Base-by-base conservation (phyloP, 2,329 filamentous ascomycete species). In the Colletotrichum orchidophilum region DNA sequence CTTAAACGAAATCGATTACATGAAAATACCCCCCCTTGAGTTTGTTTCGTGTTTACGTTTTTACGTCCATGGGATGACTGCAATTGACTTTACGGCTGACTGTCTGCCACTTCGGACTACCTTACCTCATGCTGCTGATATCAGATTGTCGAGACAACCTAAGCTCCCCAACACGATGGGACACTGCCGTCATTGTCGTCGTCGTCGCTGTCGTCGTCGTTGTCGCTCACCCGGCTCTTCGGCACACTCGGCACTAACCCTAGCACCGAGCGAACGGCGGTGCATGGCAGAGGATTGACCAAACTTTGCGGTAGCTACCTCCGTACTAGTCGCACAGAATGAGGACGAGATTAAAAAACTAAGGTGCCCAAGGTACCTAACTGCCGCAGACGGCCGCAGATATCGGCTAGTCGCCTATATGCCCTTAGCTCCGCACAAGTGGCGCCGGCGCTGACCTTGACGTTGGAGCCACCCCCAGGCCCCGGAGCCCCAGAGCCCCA, bases 81-180 rank as follows among this genome's bases (percentile, higher is more conserved):
- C 18, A 21, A 55, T 49, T 46, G 52, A 54, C 21, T 27, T 46
- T 57, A 33, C 59, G 60, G 59, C 52, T 63, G 66, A 63, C 13
- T 15, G 58, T 57, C 46, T 63, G 9, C n/a, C 9, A 24, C 42
- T 27, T 54, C 58, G 15, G 42, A 54, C 39, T 46, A n/a, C n/a
- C n/a, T 33, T 1, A 26, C 7, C 7, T 35, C 33, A 55, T n/a
- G 55, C n/a, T 12, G 24, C 57, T 24, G 49, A 57, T 27, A 67
- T 67, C 58, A 11, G 65, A 68, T 35, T 12, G n/a, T 42, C 31
- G 52, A 55, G 59, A 58, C 66, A 39, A 26, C 35, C 52, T 31
- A 52, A 29, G 42, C 27, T 21, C 6, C n/a, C n/a, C n/a, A n/a
- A n/a, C n/a, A n/a, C n/a, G n/a, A n/a, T n/a, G n/a, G n/a, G n/a